phyloP scores from a whole-genome alignment of 1,284 basidiomycete species.

The Ganoderma lingzhi region DNA sequence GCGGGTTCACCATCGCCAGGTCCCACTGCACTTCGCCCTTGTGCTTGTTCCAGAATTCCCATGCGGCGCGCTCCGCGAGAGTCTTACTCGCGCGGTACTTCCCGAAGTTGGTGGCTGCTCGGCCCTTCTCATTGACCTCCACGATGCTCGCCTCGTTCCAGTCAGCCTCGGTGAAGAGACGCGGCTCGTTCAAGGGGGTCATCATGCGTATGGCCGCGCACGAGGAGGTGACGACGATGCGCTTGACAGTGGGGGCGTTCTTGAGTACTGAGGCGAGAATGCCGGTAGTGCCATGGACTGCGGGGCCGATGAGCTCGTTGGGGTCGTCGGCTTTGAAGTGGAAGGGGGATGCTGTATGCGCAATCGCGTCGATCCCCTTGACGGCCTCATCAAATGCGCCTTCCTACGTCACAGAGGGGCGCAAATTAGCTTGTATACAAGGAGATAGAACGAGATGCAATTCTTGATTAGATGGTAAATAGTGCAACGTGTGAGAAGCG shows the following conservation, averaged over 20 bases:
- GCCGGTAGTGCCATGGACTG: slow-evolving; percentile 38
- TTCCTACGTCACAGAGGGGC: slow-evolving; percentile 30
- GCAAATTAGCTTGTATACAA: not conserved
- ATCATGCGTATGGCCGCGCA: slow-evolving; percentile 50
- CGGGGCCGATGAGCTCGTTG: slow-evolving; percentile 42
- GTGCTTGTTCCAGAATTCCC: slow-evolving; percentile 64
- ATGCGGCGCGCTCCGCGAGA: slow-evolving; percentile 72
- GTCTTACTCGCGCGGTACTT: slow-evolving; percentile 73
- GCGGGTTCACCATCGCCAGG: slow-evolving; percentile 62
- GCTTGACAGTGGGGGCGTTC: slow-evolving; percentile 57
- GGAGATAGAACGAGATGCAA: not conserved
- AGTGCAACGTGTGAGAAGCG: not conserved
- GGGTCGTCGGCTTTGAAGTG: slow-evolving; percentile 44
- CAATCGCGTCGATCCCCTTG: slow-evolving; percentile 51
- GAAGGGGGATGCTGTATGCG: slow-evolving; percentile 56
- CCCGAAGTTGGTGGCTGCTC: slow-evolving; percentile 46
- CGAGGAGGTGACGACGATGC: slow-evolving; percentile 72
- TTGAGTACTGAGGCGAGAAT: slow-evolving; percentile 29
- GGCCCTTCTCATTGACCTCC: slow-evolving; percentile 60
- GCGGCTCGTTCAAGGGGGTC: slow-evolving; percentile 3
- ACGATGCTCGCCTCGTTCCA: slow-evolving; percentile 71
- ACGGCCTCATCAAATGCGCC: slow-evolving; percentile 53
- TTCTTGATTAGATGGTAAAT: not conserved
- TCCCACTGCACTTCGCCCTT: slow-evolving; percentile 59
- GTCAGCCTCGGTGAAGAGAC: slow-evolving; percentile 52